These are phyloP conservation scores for Elongisporangium prolatum DNA, from an alignment of 352 stramenopile species.

Conservation along the genomic window DNA sequence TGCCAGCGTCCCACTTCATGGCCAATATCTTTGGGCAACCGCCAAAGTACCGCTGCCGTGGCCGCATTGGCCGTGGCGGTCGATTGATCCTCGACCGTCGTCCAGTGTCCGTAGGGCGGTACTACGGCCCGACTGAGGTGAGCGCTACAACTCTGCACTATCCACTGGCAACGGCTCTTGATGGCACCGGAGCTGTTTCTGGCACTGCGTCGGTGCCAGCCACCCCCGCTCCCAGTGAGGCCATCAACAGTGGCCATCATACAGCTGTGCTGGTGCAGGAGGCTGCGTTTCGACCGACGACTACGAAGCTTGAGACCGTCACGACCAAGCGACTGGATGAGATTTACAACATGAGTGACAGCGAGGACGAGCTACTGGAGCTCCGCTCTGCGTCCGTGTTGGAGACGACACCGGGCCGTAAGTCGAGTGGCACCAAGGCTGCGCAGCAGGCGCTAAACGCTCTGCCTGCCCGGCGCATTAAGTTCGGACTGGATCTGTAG, in stretches of 20 bases:
- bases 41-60: conserved; percentile 66
- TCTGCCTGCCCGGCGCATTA: conserved; percentile 33
- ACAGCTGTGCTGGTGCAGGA: conserved; percentile 65
- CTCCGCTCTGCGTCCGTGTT: conserved; percentile 49
- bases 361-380: conserved; percentile 74
- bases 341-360: conserved; percentile 85
- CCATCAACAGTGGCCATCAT: conserved; percentile 43
- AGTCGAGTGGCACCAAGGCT: conserved; percentile 22
- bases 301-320: conserved; percentile 43
- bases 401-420: conserved; percentile 32
- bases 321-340: conserved; percentile 61
- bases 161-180: conserved; percentile 1
- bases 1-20: conserved; percentile 56
- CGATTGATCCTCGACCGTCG: conserved; percentile 75
- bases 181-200: neutral
- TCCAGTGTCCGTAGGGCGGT: conserved; percentile 42
- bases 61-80: conserved; percentile 65
- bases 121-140: conserved; percentile 46
- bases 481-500: conserved; percentile 55
- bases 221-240: conserved; percentile 11
- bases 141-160: conserved; percentile 37
- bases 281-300: conserved; percentile 38
- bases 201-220: neutral
- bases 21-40: conserved; percentile 63
- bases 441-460: conserved; percentile 12